These are phyloP conservation scores for Coniella lustricola DNA, from an alignment of 2,329 filamentous ascomycete species.

Conservation along the genomic window DNA sequence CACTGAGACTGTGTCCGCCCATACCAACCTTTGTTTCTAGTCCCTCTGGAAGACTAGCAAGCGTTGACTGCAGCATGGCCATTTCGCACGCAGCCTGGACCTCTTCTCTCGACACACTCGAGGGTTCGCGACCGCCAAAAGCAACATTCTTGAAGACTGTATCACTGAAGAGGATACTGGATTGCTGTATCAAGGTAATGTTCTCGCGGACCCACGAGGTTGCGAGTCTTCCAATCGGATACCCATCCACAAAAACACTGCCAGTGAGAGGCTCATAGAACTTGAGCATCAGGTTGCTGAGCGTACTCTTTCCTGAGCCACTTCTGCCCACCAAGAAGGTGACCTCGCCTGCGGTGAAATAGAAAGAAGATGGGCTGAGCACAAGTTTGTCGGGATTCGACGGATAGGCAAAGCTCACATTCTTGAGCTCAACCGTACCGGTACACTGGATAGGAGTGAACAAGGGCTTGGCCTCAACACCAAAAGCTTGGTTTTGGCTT, in stretches of 20 bases:
- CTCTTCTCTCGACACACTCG: constrained; percentile 42
- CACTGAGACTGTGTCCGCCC: constrained; percentile 67
- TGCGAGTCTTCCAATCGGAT: constrained; percentile 55
- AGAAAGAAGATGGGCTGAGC: constrained; percentile 56
- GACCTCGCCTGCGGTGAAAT: constrained; percentile 64
- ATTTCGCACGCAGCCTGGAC: constrained; percentile 57
- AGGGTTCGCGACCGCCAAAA: constrained; percentile 52
- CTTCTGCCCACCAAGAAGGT: constrained; percentile 80
- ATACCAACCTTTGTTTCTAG: constrained; percentile 65
- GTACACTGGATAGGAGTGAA: constrained; percentile 36
- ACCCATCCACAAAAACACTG: constrained; percentile 59
- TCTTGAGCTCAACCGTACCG: constrained; percentile 62
- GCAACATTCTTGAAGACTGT: constrained; percentile 72
- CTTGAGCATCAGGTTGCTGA: constrained; percentile 70
- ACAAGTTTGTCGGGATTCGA: constrained; percentile 54
- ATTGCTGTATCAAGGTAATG: constrained; percentile 75
- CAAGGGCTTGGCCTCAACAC: constrained; percentile 14
- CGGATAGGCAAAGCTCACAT: constrained; percentile 80
- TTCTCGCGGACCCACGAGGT: constrained; percentile 68
- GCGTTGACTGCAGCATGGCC: constrained; percentile 61
- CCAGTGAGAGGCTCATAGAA: constrained; percentile 67
- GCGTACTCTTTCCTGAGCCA: constrained; percentile 87
- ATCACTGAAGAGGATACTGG: constrained; percentile 74
- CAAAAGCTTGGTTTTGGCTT: constrained; percentile 15
- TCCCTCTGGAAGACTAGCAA: constrained; percentile 60